A percentile compares a stretch with the other conserved stretches of the same genome.
Evolutionary conservation across 1,139 yeast species (phyloP).

Genomic region (Zhuliangozyma parablackwelliae): DNA sequence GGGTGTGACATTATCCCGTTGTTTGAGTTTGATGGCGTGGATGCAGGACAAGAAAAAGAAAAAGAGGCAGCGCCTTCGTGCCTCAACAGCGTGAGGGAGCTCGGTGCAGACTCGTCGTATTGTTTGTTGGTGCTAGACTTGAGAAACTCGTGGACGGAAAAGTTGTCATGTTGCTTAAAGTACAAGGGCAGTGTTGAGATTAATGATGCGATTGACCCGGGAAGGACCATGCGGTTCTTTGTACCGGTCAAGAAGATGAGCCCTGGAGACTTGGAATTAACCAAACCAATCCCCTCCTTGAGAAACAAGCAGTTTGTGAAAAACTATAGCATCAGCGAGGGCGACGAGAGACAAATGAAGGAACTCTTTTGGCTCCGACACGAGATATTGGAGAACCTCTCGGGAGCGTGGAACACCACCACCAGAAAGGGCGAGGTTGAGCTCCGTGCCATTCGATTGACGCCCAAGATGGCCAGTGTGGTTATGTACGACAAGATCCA

Average conservation of each 20-base stretch:
- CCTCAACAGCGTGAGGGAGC: conserved; percentile 17
- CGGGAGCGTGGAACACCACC: conserved; percentile 59
- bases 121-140: conserved; percentile 65
- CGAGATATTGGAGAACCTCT: conserved; percentile 50
- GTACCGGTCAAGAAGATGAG: conserved; percentile 63
- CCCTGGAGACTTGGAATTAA: conserved; percentile 38
- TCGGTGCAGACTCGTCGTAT: conserved; percentile 27
- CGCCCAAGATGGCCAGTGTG: conserved; percentile 47
- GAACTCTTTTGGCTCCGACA: conserved; percentile 81
- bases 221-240: conserved; percentile 56
- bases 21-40: conserved; percentile 21
- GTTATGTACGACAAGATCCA: conserved; percentile 47
- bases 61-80: not conserved
- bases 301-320: conserved; percentile 69
- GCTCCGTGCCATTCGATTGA: conserved; percentile 59
- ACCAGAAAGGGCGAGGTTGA: conserved; percentile 35
- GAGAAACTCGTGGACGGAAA: conserved; percentile 64
- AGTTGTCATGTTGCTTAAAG: conserved; percentile 21
- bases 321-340: conserved; percentile 52
- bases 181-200: conserved; percentile 12
- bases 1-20: conserved; percentile 69
- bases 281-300: conserved; percentile 67
- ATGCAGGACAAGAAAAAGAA: conserved; percentile 6
- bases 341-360: conserved; percentile 49
- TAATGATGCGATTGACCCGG: conserved; percentile 36